Conservation (phyloP, 192 early-diverging fungal species). For the Rhizophlyctis rosea region DNA sequence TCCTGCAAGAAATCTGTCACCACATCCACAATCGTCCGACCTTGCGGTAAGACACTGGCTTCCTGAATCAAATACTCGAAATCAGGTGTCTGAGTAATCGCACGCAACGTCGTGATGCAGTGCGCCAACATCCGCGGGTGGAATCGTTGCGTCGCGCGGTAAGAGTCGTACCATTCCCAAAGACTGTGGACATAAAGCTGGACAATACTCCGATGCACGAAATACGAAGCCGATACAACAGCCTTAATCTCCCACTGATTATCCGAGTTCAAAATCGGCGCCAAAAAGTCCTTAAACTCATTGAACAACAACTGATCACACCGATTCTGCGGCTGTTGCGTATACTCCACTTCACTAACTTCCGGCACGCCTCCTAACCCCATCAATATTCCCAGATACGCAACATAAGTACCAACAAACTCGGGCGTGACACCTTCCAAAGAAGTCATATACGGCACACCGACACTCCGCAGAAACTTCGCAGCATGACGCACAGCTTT, state of each 20-base stretch:
- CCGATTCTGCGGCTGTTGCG: conserved; percentile 22
- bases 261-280: conserved; percentile 43
- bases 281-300: conserved; percentile 33
- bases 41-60: conserved; percentile 22
- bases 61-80: conserved; percentile 44
- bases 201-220: conserved; percentile 38
- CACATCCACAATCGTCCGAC: conserved; percentile 28
- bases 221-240: conserved; percentile 35
- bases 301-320: conserved; percentile 37
- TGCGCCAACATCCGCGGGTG: conserved; percentile 40
- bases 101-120: conserved; percentile 33
- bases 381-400: conserved; percentile 40
- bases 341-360: conserved; percentile 34
- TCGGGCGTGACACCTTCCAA: conserved; percentile 31
- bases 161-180: conserved; percentile 33
- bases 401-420: conserved; percentile 35
- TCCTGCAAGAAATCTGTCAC: conserved; percentile 37
- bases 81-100: conserved; percentile 34
- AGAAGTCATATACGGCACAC: conserved; percentile 37
- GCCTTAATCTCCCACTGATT: conserved; percentile 49
- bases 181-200: conserved; percentile 39
- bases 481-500: conserved; percentile 46
- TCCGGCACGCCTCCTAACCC: conserved; percentile 40
- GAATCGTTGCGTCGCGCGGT: not conserved
- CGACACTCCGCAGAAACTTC: conserved; percentile 40